These are phyloP conservation scores for Henckelia pumila DNA, from an alignment of 257 asterid species.

Conservation along the genomic window DNA sequence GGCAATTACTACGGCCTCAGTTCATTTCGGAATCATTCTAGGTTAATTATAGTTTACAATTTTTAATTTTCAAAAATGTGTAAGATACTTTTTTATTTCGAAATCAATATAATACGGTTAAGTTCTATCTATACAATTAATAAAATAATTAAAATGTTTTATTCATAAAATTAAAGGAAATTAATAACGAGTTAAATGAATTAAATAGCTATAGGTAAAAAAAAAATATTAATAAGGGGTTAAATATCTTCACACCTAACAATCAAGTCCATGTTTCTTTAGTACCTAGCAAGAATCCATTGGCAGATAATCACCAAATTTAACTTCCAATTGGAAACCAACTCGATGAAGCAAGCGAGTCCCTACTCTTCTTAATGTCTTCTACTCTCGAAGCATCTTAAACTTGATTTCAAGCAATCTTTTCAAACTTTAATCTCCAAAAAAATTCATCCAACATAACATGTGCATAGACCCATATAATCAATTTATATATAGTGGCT, in stretches of 20 bases:
- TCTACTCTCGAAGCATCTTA: conserved; percentile 31
- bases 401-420: conserved; percentile 31
- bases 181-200: too few relatives aligned
- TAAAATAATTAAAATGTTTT: too few relatives aligned
- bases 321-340: conserved; percentile 39
- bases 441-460: conserved; percentile 39
- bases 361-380: conserved; percentile 36
- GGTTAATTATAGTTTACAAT: too few relatives aligned
- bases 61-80: too few relatives aligned
- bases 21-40: too few relatives aligned
- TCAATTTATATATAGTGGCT: conserved; percentile 4
- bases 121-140: too few relatives aligned
- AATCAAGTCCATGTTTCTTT: conserved; percentile 24
- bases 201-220: too few relatives aligned
- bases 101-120: too few relatives aligned
- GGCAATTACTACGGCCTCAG: too few relatives aligned
- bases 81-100: too few relatives aligned
- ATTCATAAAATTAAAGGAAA: too few relatives aligned
- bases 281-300: conserved; percentile 29
- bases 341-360: conserved; percentile 36
- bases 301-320: conserved; percentile 10
- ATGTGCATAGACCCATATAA: conserved; percentile 40
- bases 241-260: not conserved
- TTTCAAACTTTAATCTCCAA: conserved; percentile 34
- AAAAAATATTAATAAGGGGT: too few relatives aligned